These are phyloP conservation scores for Aspergillus phoenicis DNA, from an alignment of 2,329 filamentous ascomycete genomes.

Conservation along the genomic window DNA sequence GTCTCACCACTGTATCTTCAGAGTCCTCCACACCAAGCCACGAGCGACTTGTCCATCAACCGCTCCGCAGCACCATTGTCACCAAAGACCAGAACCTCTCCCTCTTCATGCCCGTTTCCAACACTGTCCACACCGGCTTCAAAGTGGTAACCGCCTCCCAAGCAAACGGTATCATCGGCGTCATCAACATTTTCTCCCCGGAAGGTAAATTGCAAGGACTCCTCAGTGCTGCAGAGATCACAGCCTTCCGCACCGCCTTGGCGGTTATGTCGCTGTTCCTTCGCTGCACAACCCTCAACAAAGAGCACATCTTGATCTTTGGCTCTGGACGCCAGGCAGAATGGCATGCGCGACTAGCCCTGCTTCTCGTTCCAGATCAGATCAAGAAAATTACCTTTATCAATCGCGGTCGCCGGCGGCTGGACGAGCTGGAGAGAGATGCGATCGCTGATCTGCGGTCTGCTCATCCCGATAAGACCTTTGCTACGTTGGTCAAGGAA, in stretches of 20 bases:
- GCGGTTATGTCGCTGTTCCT: conserved; percentile 67
- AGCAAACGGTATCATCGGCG: conserved; percentile 57
- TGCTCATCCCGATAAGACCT: conserved; percentile 40
- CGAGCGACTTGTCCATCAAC: conserved; percentile 45
- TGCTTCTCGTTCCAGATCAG: conserved; percentile 50
- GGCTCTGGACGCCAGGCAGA: conserved; percentile 54
- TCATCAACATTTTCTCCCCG: conserved; percentile 68
- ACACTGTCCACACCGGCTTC: conserved; percentile 65
- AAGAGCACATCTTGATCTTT: conserved; percentile 49
- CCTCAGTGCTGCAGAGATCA: conserved; percentile 72
- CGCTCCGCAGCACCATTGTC: conserved; percentile 44
- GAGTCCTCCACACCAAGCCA: conserved; percentile 29
- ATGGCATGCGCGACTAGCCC: conserved; percentile 53
- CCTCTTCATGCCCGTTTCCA: conserved; percentile 73
- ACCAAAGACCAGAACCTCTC: conserved; percentile 56
- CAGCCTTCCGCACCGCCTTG: conserved; percentile 78
- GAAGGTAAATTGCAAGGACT: conserved; percentile 67
- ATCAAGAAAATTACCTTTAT: conserved; percentile 73
- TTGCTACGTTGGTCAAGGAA: conserved; percentile 58
- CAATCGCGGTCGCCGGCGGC: conserved; percentile 66
- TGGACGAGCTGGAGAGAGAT: conserved; percentile 47
- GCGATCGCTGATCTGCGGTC: conserved; percentile 37
- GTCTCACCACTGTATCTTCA: conserved; percentile 37
- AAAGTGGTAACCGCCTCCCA: conserved; percentile 67
- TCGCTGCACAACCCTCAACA: conserved; percentile 39